Evolutionary conservation across 768 basidiomycete genomes (phyloP).

Genomic region (Podaxis sp.): DNA sequence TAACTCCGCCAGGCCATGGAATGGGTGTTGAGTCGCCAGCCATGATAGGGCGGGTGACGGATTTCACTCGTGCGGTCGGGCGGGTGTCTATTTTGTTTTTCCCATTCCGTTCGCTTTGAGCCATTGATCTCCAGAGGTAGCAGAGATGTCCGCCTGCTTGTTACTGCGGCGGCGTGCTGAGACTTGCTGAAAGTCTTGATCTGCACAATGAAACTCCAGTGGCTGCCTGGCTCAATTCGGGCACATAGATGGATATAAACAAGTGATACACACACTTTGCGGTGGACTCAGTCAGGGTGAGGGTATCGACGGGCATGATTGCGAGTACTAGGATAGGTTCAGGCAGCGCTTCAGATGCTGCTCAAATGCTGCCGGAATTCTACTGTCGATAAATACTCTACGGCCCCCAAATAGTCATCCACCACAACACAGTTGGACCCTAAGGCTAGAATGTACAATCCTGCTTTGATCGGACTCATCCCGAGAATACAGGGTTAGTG

Average conservation of each 20-base stretch:
- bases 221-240: neutral
- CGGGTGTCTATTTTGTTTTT: neutral
- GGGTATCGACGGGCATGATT: too few species aligned
- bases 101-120: neutral
- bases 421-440: too few species aligned
- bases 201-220: neutral
- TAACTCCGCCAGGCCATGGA: neutral
- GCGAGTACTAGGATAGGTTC: too few species aligned
- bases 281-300: too few species aligned
- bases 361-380: too few species aligned
- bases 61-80: neutral
- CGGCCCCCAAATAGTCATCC: too few species aligned
- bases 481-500: too few species aligned
- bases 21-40: neutral
- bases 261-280: neutral
- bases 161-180: neutral
- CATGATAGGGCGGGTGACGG: neutral
- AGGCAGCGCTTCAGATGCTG: too few species aligned
- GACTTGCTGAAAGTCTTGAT: neutral
- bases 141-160: neutral
- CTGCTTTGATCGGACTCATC: too few species aligned
- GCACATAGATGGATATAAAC: neutral
- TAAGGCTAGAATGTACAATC: too few species aligned
- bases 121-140: neutral
- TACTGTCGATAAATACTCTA: too few species aligned